Conservation (phyloP, 768 basidiomycete genomes). For the Russula virescens region DNA sequence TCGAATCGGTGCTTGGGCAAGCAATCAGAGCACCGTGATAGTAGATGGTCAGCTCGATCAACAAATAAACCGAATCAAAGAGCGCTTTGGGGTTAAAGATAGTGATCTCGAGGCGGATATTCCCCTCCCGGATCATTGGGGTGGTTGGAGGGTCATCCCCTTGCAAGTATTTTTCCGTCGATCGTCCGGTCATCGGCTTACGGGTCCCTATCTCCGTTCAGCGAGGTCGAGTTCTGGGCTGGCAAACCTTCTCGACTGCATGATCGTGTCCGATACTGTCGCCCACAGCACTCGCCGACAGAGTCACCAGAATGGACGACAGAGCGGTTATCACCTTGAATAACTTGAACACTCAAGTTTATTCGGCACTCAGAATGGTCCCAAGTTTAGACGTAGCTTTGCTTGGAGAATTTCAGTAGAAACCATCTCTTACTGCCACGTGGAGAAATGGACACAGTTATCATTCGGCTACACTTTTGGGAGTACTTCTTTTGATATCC, state of each 20-base stretch:
- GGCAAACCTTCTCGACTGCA: conserved; percentile 93
- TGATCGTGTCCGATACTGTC: conserved; percentile 77
- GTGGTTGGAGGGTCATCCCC: conserved; percentile 93
- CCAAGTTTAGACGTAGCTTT: too few species aligned
- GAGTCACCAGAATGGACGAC: conserved; percentile 65
- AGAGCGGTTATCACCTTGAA: conserved; percentile 63
- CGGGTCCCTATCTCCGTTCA: conserved; percentile 35
- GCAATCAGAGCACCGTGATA: conserved; percentile 78
- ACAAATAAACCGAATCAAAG: conserved; percentile 52
- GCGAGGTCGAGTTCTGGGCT: conserved; percentile 97
- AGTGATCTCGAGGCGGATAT: conserved; percentile 44
- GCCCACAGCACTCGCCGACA: conserved; percentile 42
- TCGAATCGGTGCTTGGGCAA: conserved; percentile 89
- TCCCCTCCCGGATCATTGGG: conserved; percentile 89
- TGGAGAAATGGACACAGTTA: too few species aligned
- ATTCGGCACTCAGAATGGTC: too few species aligned
- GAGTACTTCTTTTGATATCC: too few species aligned
- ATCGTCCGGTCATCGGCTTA: conserved; percentile 4
- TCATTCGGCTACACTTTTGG: too few species aligned
- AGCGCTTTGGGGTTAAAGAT: conserved; percentile 48
- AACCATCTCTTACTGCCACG: too few species aligned
- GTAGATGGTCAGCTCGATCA: conserved; percentile 62
- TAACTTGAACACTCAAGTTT: not conserved
- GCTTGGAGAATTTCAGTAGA: too few species aligned
- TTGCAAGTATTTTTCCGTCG: conserved; percentile 45